These are phyloP conservation scores for Chalciporus sphaerocephalus DNA, from an alignment of 768 basidiomycete species.

Conservation along the genomic window DNA sequence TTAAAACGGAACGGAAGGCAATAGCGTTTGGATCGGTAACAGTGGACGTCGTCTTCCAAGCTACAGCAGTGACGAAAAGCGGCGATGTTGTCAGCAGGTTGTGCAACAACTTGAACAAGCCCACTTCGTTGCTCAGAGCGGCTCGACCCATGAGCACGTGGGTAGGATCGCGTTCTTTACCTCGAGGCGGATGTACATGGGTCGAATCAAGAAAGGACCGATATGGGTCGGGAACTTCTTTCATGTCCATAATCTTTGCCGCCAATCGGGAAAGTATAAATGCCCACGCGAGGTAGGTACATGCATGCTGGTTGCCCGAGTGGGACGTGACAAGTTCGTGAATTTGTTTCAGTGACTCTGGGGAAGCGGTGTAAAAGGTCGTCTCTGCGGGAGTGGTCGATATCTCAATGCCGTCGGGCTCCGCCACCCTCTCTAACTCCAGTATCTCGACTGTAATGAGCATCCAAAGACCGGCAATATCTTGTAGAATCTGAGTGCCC, in stretches of 20 bases:
- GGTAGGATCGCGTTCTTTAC: constrained; percentile 56
- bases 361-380: constrained; percentile 57
- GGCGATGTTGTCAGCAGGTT: constrained; percentile 65
- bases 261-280: constrained; percentile 70
- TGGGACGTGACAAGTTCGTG: constrained; percentile 64
- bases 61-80: constrained; percentile 68
- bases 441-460: constrained; percentile 74
- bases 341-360: constrained; percentile 57
- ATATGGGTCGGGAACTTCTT: constrained; percentile 53
- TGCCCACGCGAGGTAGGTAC: constrained; percentile 79
- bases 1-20: constrained; percentile 76
- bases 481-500: constrained; percentile 58
- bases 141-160: constrained; percentile 55
- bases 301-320: constrained; percentile 58
- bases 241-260: constrained; percentile 40
- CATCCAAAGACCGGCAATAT: constrained; percentile 73
- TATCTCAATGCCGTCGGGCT: constrained; percentile 48
- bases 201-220: constrained; percentile 52
- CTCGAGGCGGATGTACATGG: constrained; percentile 37
- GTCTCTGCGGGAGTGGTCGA: constrained; percentile 45
- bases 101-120: constrained; percentile 54
- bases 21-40: constrained; percentile 74
- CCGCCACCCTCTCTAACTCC: constrained; percentile 68
- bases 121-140: constrained; percentile 54
- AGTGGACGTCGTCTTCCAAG: constrained; percentile 64